phyloP scores from a whole-genome alignment of 1,284 basidiomycete genomes.

The Ganoderma boninense region DNA sequence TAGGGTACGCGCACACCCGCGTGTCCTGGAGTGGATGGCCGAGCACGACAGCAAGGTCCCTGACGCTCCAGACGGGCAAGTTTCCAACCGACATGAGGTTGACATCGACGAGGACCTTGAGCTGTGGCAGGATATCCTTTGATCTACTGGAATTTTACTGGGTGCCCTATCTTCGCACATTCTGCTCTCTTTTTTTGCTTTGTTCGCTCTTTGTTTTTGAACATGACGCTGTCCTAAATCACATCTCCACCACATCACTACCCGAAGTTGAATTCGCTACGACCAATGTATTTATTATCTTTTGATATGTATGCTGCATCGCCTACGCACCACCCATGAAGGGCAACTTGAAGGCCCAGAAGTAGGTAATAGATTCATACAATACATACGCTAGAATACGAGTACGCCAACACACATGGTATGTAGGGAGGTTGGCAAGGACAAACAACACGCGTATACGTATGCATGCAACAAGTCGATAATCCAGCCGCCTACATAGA shows the following conservation, averaged over 20 bases:
- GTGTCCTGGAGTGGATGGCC: constrained; percentile 41
- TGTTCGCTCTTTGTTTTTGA: neutral
- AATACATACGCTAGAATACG: constrained; percentile 22
- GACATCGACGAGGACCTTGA: constrained; percentile 27
- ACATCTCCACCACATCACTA: neutral
- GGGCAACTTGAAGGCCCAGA: neutral
- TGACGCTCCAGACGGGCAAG: constrained; percentile 5
- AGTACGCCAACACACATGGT: constrained; percentile 25
- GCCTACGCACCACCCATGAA: neutral
- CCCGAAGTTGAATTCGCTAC: neutral
- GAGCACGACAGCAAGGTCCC: constrained; percentile 21
- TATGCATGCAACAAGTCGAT: neutral
- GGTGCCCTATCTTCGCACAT: neutral
- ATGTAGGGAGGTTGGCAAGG: constrained; percentile 3
- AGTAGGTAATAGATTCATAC: constrained; percentile 20
- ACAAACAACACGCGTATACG: constrained; percentile 6
- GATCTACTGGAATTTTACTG: neutral
- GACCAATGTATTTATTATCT: neutral
- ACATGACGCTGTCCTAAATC: neutral
- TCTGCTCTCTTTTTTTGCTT: neutral
- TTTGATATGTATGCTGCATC: neutral
- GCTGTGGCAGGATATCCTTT: constrained; percentile 21
- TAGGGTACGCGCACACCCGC: constrained; percentile 44
- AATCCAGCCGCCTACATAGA: constrained; percentile 2
- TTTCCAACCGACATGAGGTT: constrained; percentile 1